A percentile compares a stretch with the other conserved stretches of the same genome.
phyloP scores from a whole-genome alignment of 306 rosid genomes.

The Echinosophora koreensis region DNA sequence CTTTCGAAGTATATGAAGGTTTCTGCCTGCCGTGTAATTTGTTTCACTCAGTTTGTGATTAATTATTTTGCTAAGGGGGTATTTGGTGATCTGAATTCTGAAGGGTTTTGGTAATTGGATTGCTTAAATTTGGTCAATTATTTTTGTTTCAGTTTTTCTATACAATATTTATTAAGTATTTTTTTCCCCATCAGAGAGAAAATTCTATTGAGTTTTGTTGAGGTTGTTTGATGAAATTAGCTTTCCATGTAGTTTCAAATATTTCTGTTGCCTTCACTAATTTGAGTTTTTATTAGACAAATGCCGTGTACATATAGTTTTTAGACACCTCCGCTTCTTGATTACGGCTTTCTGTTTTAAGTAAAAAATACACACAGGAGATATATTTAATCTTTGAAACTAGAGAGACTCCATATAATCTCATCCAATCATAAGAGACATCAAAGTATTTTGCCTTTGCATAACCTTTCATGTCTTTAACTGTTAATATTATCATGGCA shows the following conservation, averaged over 20 bases:
- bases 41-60: not conserved
- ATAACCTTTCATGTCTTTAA: not conserved
- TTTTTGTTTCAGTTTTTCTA: not conserved
- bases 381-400: not conserved
- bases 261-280: not conserved
- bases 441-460: conserved; percentile 7
- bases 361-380: not conserved
- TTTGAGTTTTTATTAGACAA: not conserved
- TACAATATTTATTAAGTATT: not conserved
- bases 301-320: not conserved
- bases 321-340: not conserved
- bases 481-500: not conserved
- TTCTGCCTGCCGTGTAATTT: not conserved
- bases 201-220: not conserved
- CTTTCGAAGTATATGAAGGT: not conserved
- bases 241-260: not conserved
- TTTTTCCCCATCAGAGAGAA: not conserved
- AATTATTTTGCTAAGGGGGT: conserved; percentile 4
- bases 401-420: not conserved
- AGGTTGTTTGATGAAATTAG: not conserved
- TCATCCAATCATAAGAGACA: not conserved
- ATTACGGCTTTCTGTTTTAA: not conserved
- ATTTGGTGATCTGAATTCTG: conserved; percentile 3
- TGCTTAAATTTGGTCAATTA: not conserved
- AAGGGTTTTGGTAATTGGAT: not conserved